Evolutionary conservation across 495 filamentous ascomycete genomes (phyloP).

Genomic region (Podospora anserina): DNA sequence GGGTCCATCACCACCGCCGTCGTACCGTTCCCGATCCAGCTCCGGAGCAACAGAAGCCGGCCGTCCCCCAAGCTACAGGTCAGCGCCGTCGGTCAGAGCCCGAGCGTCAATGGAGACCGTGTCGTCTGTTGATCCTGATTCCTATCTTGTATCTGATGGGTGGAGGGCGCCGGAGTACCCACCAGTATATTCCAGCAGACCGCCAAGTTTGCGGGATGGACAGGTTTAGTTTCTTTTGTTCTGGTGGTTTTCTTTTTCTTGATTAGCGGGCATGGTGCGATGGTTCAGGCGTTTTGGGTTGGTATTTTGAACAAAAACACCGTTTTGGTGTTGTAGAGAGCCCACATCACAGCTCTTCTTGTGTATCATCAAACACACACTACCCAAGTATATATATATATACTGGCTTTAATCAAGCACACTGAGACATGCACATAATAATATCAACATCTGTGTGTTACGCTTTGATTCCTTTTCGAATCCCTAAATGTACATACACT

Average conservation of each 20-base stretch:
- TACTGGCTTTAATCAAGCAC: background rate
- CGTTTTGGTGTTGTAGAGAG: too few species aligned
- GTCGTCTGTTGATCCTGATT: slow-evolving; percentile 7
- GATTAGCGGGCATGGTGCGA: background rate
- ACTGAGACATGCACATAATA: too few species aligned
- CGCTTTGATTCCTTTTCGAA: too few species aligned
- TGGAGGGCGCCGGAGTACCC: slow-evolving; percentile 7
- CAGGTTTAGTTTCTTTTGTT: slow-evolving; percentile 1
- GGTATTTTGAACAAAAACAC: background rate
- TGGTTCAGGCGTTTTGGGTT: background rate
- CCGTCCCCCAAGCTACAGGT: slow-evolving; percentile 8
- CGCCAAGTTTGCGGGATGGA: slow-evolving; percentile 10
- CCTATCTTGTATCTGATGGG: slow-evolving; percentile 14
- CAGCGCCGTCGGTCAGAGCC: background rate
- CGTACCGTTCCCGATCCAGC: slow-evolving; percentile 1
- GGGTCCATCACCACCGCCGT: slow-evolving; percentile 7
- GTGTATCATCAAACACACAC: background rate
- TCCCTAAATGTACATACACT: too few species aligned
- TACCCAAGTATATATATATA: background rate
- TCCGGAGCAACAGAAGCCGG: background rate
- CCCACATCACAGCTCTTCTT: background rate
- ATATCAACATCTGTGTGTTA: too few species aligned
- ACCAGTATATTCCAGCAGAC: slow-evolving; percentile 14
- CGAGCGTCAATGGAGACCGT: slow-evolving; percentile 10
- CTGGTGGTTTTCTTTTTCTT: background rate